Base-by-base conservation (phyloP, 2,329 filamentous ascomycete genomes). In the Scedosporium minutisporum region DNA sequence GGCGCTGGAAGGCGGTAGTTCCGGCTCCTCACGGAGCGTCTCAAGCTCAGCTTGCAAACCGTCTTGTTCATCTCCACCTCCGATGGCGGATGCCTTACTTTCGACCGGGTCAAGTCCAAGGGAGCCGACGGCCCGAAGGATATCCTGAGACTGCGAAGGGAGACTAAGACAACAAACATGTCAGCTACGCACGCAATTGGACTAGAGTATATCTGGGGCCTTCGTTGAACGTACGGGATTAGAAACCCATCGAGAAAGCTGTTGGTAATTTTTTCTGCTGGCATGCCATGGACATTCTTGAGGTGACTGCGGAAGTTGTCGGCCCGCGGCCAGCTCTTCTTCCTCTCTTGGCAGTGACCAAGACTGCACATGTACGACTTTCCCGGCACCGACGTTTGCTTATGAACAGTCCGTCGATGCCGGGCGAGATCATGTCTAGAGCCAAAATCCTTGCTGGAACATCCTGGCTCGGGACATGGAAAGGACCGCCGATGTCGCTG, bases 261-360 rank as follows among this genome's bases (percentile, higher is more conserved):
- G 44, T 60, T 61, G n/a, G 48, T 53, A 29, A 48, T 60, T 3
- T 60, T 42, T 9, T 75, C 73, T 2, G 79, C 70, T 1, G 70
- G 29, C 3, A 72, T 71, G 0, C 66, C 65, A 71, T 96, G 92
- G 68, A 90, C 85, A 10, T 87, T 83, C 59, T 76, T 78, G 57
- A 96, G 80, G 70, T 97, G 93, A 42, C 88, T 85, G 65, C 87
- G 87, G 72, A 96, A 96, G 69, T 97, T 97, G 73, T 97, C 93
- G 60, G 87, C 78, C 23, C 93, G 84, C 0, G 89, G 88, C 90
- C 90, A 96, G 42, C 81, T 76, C 71, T 96, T 96, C 1, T 77
- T 2, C 48, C 46, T 61, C 25, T 77, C 82, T 25, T 75, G 78
- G 68, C 88, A 91, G 16, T 75, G 69, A 6, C 74, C 73, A 5